Base-by-base conservation (phyloP, 2,329 filamentous ascomycete genomes). In the Colletotrichum sp. region DNA sequence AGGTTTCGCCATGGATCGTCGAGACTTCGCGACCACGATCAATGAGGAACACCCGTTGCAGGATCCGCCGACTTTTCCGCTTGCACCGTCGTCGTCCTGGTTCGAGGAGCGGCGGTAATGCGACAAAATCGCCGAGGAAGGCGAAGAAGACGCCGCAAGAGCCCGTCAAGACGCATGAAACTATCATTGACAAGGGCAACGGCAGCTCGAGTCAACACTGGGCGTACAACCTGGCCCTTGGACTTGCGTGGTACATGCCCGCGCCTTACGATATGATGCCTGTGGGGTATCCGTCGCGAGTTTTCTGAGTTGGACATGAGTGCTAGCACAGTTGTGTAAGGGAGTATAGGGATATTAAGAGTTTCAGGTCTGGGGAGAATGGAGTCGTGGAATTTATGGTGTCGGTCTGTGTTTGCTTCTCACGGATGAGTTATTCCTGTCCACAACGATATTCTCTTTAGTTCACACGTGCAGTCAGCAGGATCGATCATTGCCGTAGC, bases 241-340 rank as follows among this genome's bases (percentile, higher is more conserved):
- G 70, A 21, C 30, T 76, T 7, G 16, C 59, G 28, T 74, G 70
- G 74, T 65, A 36, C 3, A 16, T 69, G n/a, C 65, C 74, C 7
- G 34, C 49, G 9, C 71, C 74, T 13, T 69, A 69, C 24, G 65
- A 68, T 21, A 26, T 76, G 44, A 55, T 74, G 34, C 70, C 70
- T 5, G 28, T 16, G 7, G 70, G 64, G 4, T 74, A 69, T 21
- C 71, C 74, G 8, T 39, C 24, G 7, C 64, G 44, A 12, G 4
- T 44, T 9, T 68, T 52, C 13, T 73, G 62, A 39, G 16, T 32
- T 12, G 28, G 59, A 34, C 18, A 34, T 21, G 12, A 21, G 28
- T 36, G 18, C n/a, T 34, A 1, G 18, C 30, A 34, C 28, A 21
- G n/a, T 49, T 12, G 5, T n/a, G 6, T 12, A 26, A 6, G 8